phyloP scores from a whole-genome alignment of 148 eudicot species.

The Diospyros lotus region DNA sequence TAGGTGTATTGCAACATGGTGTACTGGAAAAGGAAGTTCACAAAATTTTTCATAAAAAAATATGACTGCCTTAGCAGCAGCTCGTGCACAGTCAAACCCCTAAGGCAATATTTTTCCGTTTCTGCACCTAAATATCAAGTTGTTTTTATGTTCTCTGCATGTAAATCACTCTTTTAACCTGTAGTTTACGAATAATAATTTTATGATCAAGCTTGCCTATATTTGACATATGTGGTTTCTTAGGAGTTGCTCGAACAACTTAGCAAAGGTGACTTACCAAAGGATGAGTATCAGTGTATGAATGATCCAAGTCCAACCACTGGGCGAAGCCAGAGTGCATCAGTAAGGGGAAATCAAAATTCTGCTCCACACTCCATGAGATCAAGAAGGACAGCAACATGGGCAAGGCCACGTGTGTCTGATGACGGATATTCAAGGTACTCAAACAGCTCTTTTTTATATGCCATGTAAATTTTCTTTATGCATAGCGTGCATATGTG shows the following conservation, averaged over 20 bases:
- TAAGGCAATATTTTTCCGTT: neutral
- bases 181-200: neutral
- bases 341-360: constrained; percentile 32
- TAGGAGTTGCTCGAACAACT: constrained; percentile 87
- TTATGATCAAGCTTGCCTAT: neutral
- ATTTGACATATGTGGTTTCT: constrained; percentile 8
- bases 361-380: constrained; percentile 73
- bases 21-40: neutral
- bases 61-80: neutral
- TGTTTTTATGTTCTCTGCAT: neutral
- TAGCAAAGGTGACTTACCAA: constrained; percentile 66
- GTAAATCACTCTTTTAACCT: neutral
- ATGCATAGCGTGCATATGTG: neutral
- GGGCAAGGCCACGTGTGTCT: constrained; percentile 72
- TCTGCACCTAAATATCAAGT: neutral
- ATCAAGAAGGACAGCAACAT: constrained; percentile 88
- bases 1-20: neutral
- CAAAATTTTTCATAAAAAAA: neutral
- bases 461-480: neutral
- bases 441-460: neutral
- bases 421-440: constrained; percentile 89
- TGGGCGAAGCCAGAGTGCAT: constrained; percentile 21
- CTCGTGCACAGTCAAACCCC: neutral
- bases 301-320: constrained; percentile 42
- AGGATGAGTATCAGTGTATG: constrained; percentile 69